Evolutionary conservation across 192 early-diverging fungal species (phyloP).

Genomic region (Linnemannia schmuckeri): DNA sequence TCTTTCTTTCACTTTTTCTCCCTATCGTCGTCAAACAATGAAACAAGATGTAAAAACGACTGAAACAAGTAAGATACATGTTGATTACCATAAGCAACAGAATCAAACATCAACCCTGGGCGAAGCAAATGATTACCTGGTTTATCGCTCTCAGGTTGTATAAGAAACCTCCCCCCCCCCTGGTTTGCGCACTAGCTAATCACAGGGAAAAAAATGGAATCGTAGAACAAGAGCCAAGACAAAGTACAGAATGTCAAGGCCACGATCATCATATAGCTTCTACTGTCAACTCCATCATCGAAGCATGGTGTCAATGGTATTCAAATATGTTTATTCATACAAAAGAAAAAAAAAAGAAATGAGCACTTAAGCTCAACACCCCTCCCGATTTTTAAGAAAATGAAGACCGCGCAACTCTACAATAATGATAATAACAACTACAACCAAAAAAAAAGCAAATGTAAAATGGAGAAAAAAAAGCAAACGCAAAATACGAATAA

Average conservation of each 20-base stretch:
- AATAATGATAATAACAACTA: neutral
- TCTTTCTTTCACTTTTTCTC: no score
- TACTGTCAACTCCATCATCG: no score
- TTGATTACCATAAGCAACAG: neutral
- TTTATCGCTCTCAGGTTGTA: no score
- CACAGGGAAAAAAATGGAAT: no score
- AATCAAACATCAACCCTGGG: neutral
- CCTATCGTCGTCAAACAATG: no score
- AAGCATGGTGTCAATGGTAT: no score
- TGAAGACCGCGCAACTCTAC: neutral
- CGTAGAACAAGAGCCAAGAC: no score
- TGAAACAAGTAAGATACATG: neutral
- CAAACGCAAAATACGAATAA: neutral
- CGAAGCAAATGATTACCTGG: neutral
- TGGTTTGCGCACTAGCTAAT: no score
- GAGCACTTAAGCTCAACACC: neutral
- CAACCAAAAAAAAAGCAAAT: constrained; percentile 8
- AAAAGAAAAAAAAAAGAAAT: neutral
- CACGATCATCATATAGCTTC: no score
- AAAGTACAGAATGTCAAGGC: no score
- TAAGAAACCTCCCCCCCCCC: no score
- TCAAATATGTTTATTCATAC: neutral
- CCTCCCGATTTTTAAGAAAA: neutral
- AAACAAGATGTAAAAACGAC: no score
- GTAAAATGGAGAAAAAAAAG: neutral